phyloP scores from a whole-genome alignment of 1,284 basidiomycete genomes.

The Wallemia ichthyophaga region DNA sequence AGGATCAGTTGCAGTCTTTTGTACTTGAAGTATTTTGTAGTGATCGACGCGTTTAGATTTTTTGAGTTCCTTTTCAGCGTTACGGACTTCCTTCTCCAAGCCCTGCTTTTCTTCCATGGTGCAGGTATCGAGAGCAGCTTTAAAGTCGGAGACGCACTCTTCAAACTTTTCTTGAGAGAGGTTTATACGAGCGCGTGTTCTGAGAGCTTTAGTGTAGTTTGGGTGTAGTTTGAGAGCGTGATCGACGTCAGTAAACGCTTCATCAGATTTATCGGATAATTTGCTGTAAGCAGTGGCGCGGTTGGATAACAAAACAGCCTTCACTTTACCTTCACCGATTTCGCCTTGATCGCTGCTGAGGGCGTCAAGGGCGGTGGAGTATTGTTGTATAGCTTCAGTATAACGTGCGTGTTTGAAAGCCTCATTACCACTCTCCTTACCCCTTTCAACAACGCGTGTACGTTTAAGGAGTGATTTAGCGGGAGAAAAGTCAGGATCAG shows the following conservation, averaged over 20 bases:
- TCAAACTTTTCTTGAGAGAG: constrained; percentile 46
- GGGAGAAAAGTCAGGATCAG: constrained; percentile 42
- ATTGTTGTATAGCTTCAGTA: not conserved
- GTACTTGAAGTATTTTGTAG: constrained; percentile 20
- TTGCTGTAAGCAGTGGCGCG: constrained; percentile 52
- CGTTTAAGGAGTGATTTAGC: constrained; percentile 42
- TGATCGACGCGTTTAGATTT: constrained; percentile 58
- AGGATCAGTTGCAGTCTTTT: constrained; percentile 20
- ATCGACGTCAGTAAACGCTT: constrained; percentile 39
- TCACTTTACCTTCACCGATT: constrained; percentile 38
- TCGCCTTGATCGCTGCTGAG: constrained; percentile 28
- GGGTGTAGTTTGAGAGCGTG: constrained; percentile 32
- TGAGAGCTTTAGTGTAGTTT: constrained; percentile 48
- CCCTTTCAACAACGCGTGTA: constrained; percentile 28
- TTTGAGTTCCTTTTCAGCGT: constrained; percentile 45
- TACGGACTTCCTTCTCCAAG: constrained; percentile 34
- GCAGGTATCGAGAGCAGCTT: constrained; percentile 37
- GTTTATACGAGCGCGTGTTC: constrained; percentile 50
- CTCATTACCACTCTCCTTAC: constrained; percentile 1
- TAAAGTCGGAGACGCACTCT: constrained; percentile 40
- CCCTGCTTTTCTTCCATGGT: constrained; percentile 30
- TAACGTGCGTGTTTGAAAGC: not conserved
- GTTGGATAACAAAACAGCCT: constrained; percentile 50
- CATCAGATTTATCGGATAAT: constrained; percentile 27
- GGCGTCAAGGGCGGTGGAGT: not conserved